phyloP scores from a whole-genome alignment of 1,284 basidiomycete species.

The Malassezia slooffiae region DNA sequence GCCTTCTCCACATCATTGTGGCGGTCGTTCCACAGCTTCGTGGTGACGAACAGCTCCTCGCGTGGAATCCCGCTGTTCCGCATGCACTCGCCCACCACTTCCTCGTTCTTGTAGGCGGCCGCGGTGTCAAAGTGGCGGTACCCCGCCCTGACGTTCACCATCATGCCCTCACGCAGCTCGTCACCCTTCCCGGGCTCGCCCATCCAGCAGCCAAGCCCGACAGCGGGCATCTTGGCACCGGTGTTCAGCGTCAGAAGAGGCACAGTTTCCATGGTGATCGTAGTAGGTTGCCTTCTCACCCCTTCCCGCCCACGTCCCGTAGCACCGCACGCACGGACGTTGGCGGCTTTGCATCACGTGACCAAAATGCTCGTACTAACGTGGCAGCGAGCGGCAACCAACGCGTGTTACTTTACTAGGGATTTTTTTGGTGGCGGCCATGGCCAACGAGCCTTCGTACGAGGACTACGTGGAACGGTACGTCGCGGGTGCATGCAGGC shows the following conservation, averaged over 20 bases:
- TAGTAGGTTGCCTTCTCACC: neutral
- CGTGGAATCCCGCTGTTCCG: slow-evolving; percentile 60
- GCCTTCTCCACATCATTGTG: slow-evolving; percentile 47
- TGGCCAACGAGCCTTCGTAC: slow-evolving; percentile 32
- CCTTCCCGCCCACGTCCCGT: neutral
- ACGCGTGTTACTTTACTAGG: neutral
- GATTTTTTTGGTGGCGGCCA: too few relatives aligned
- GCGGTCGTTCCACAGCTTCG: slow-evolving; percentile 60
- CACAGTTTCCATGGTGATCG: neutral
- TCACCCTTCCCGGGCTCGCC: slow-evolving; percentile 19
- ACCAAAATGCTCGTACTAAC: too few relatives aligned
- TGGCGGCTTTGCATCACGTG: neutral
- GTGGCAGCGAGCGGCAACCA: too few relatives aligned
- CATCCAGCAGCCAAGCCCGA: slow-evolving; percentile 32
- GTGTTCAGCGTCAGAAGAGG: slow-evolving; percentile 21
- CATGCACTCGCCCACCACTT: slow-evolving; percentile 70
- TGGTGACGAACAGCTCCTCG: slow-evolving; percentile 70
- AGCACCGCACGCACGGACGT: too few relatives aligned
- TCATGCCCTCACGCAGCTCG: slow-evolving; percentile 16
- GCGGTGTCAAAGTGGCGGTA: slow-evolving; percentile 34
- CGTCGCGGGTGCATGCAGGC: neutral
- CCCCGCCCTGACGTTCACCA: slow-evolving; percentile 19
- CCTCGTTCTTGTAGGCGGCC: slow-evolving; percentile 57
- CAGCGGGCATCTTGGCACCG: slow-evolving; percentile 25
- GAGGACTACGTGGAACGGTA: slow-evolving; percentile 42